Evolutionary conservation across 1,284 basidiomycete species (phyloP), one percentile per base, ranked within the genome.

Genomic region (Pterula multifida): DNA sequence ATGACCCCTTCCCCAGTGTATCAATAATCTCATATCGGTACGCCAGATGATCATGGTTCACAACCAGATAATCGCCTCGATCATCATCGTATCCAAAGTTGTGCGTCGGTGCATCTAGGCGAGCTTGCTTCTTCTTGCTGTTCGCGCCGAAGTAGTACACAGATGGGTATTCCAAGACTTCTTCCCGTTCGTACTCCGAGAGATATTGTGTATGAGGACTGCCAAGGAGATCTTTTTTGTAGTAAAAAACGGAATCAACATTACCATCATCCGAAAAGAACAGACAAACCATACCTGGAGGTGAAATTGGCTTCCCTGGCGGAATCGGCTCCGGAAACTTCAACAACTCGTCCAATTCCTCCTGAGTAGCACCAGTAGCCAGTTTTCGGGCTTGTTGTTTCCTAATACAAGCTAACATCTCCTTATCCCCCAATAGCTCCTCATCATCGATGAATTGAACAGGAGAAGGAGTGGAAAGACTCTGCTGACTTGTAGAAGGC

Each of bases 1-100:
- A 99, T 4, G 95, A 98, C 23, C 96, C 96, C 66, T 98, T 97
- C 36, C 96, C 96, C 24, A 98, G 79, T 2, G 90, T 85, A 57
- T 88, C 90, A 49, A 92, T 75, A 52, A 98, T 74, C 67, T 98
- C 94, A 65, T 98, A 99, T 12, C 96, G 88, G 66, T 90, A 99
- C 35, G 89, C 88, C 48, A 99, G 77, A 67, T 99, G 96, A 65
- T 99, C 96, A 52, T 82, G 83, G 53, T 81, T 78, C 55, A 96
- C 80, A 49, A 98, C 83, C 4, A 86, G 79, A 61, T 98, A 99
- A 68, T 99, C 96, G 26, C 96, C 96, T 19, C 96, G 85, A 45
- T 99, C 96, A 63, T 99, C 96, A 63, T 99, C 96, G 61, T 95
- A 99, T 26, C 96, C 90, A 61, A 88, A 82, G 64, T 99, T 99